phyloP scores from a whole-genome alignment of 768 basidiomycete genomes.

The Leccinellum albellum region DNA sequence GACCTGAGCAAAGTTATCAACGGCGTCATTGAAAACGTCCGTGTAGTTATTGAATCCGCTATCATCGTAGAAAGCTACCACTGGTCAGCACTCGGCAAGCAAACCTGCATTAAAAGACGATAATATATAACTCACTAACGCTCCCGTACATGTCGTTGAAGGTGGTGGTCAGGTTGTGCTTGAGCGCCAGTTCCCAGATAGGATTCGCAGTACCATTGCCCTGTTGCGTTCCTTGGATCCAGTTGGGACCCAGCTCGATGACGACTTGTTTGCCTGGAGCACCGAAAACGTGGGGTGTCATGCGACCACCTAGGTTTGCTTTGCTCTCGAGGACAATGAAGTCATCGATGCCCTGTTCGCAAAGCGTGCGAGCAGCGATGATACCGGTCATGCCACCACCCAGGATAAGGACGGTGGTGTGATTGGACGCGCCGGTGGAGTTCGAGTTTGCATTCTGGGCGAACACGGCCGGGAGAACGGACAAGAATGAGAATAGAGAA shows the following conservation, averaged over 20 bases:
- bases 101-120: not conserved
- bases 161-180: constrained; percentile 47
- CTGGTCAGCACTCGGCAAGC: not conserved
- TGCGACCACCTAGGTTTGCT: constrained; percentile 58
- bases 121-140: constrained; percentile 37
- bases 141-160: constrained; percentile 43
- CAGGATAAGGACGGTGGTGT: constrained; percentile 48
- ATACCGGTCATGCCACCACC: constrained; percentile 67
- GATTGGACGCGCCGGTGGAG: constrained; percentile 2
- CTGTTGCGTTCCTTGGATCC: constrained; percentile 54
- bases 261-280: constrained; percentile 33
- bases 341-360: constrained; percentile 48
- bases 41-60: constrained; percentile 47
- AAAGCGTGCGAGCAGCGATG: constrained; percentile 58
- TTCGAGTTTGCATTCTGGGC: constrained; percentile 3
- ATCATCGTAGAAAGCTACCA: constrained; percentile 50
- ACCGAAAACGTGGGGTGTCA: constrained; percentile 48
- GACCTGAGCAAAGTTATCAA: constrained; percentile 38
- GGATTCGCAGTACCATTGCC: constrained; percentile 54
- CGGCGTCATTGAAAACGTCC: constrained; percentile 40
- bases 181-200: constrained; percentile 52
- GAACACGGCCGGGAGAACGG: not conserved
- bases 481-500: constrained; percentile 2
- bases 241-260: constrained; percentile 59
- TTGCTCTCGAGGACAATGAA: constrained; percentile 62